A percentile compares a stretch with the other conserved stretches of the same genome.
phyloP scores from a whole-genome alignment of 192 early-diverging fungal species.

The Rhizoclosmatium globosum region DNA sequence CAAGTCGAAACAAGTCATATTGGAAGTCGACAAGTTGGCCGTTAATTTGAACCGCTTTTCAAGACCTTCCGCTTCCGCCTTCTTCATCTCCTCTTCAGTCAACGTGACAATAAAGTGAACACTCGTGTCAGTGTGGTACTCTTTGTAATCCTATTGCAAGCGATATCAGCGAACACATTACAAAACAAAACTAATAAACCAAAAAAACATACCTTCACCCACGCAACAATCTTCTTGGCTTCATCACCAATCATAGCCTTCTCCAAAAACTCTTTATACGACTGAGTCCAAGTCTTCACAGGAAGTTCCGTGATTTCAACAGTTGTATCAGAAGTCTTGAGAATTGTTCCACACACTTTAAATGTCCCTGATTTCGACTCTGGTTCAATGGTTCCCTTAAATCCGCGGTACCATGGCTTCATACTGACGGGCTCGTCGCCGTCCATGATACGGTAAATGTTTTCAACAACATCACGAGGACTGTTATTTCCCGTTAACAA shows the following conservation, averaged over 20 bases:
- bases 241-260: constrained; percentile 68
- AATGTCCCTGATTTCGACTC: constrained; percentile 56
- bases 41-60: constrained; percentile 84
- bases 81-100: constrained; percentile 70
- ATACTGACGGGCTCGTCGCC: constrained; percentile 74
- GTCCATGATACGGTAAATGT: constrained; percentile 82
- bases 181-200: no score
- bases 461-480: constrained; percentile 87
- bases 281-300: constrained; percentile 85
- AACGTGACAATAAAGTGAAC: constrained; percentile 75
- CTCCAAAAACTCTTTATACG: constrained; percentile 87
- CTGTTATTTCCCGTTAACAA: constrained; percentile 81
- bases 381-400: constrained; percentile 77
- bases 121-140: constrained; percentile 72
- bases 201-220: constrained; percentile 47
- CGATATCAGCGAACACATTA: no score
- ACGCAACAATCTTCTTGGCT: constrained; percentile 55
- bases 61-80: constrained; percentile 80
- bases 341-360: constrained; percentile 72
- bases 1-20: constrained; percentile 95
- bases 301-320: constrained; percentile 93
- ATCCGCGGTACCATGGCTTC: constrained; percentile 96
- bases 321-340: constrained; percentile 75
- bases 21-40: constrained; percentile 77
- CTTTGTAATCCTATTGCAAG: constrained; percentile 70